Base-by-base conservation (phyloP, 2,329 filamentous ascomycete species). In the Botrytis fabae region DNA sequence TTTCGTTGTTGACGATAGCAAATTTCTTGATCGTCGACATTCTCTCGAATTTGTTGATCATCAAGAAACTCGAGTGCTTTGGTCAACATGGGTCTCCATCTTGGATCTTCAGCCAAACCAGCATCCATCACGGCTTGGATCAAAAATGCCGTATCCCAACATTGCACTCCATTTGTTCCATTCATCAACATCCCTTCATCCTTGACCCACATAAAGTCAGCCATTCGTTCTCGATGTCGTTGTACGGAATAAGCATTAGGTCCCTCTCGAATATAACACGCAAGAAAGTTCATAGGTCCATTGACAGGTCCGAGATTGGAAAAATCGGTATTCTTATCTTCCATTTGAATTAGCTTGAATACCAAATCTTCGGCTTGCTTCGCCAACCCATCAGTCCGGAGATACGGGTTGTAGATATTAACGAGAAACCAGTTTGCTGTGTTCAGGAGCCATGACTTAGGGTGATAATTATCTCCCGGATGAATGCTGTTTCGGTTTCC, bases 161-260 rank as follows among this genome's bases (percentile, higher is more conserved):
- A 92, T 82, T 99, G 96, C 1, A 98, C 95, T n/a, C 96, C 96
- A 78, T 99, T 98, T 14, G 96, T 99, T 54, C 96, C 96, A 78
- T 98, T 98, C 83, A 92, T 92, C 65, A 98, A 86, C 93, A 99
- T 94, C 9, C 96, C 96, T 80, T 98, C 95, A 48, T 90, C 82
- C 76, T 97, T 97, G 68, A 99, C 86, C 95, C 96, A 99, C 44
- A 99, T 82, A 75, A 91, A 97, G 79, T 99, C 96, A 61, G 93
- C 87, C 20, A 97, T 82, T 5, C 94, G 89, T 78, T 98, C 93
- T 14, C 93, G 85, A 79, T 98, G 95, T 59, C 92, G 88, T 66
- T 88, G 87, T 42, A 97, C 91, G 0, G 91, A 91, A 72, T 86
- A 86, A 0, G 92, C 87, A 64, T 92, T 90, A 0, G 92, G 91